phyloP scores from a whole-genome alignment of 148 eudicot genomes.

The Heliamphora exappendiculata region DNA sequence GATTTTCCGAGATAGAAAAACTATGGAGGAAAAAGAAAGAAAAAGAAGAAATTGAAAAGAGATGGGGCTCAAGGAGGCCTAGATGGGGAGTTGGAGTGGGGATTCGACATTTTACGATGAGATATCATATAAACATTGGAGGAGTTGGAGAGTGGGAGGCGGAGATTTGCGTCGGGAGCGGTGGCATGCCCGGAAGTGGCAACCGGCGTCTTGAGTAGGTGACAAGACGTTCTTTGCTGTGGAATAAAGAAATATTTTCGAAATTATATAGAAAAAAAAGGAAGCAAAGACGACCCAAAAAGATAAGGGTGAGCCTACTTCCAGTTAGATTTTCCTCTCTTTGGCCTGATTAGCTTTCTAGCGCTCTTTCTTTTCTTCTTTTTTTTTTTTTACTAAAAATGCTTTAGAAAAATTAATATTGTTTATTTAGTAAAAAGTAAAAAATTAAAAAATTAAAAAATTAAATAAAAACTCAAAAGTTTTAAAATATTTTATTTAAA shows the following conservation, averaged over 20 bases:
- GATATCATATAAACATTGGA: not conserved
- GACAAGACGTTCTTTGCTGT: conserved; percentile 12
- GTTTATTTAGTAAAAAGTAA: not conserved
- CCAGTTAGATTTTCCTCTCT: not conserved
- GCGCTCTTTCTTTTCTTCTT: not conserved
- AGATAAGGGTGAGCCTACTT: conserved; percentile 14
- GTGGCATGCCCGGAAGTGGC: not conserved
- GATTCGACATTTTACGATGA: not conserved
- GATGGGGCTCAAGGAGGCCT: not conserved
- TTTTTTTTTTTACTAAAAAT: not conserved
- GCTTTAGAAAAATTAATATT: not conserved
- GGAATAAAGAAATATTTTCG: conserved; percentile 18
- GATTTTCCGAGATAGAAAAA: not conserved
- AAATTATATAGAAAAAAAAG: not conserved
- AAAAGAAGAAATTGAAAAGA: not conserved
- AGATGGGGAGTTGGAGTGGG: not conserved
- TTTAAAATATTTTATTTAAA: too few species aligned
- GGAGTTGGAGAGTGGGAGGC: not conserved
- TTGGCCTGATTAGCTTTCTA: too few species aligned
- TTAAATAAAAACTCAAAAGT: too few species aligned
- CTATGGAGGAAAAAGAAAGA: not conserved
- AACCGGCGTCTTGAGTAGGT: not conserved
- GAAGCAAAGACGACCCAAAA: not conserved
- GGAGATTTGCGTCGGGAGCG: not conserved
- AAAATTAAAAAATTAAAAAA: not conserved